phyloP scores from a whole-genome alignment of 116 monocot species.

The Zostera marina region DNA sequence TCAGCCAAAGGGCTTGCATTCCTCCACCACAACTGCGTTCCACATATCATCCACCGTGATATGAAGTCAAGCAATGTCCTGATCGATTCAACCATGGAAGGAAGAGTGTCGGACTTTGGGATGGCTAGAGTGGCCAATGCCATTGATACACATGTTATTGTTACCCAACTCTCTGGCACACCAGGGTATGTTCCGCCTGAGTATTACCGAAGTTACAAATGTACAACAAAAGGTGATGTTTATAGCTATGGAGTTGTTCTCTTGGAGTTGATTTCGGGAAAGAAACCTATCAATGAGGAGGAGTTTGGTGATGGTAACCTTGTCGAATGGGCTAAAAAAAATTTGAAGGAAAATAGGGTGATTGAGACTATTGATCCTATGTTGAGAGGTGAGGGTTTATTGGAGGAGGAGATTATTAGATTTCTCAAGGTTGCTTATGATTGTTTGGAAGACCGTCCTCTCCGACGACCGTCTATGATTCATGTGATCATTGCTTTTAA shows the following conservation, averaged over 20 bases:
- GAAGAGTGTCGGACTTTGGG: constrained; percentile 73
- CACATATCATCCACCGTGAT: constrained; percentile 80
- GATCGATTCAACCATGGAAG: constrained; percentile 50
- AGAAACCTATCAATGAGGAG: constrained; percentile 32
- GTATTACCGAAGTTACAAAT: constrained; percentile 77
- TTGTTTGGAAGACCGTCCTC: constrained; percentile 52
- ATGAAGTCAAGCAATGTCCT: constrained; percentile 88
- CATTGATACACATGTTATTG: constrained; percentile 68
- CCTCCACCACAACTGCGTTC: constrained; percentile 74
- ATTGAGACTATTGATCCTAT: constrained; percentile 11
- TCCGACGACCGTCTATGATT: constrained; percentile 55
- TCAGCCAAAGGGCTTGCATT: constrained; percentile 65
- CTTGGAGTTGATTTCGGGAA: constrained; percentile 67
- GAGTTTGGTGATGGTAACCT: constrained; percentile 71
- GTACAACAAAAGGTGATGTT: constrained; percentile 82
- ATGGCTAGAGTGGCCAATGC: constrained; percentile 70
- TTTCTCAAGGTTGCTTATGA: constrained; percentile 64
- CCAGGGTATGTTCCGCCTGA: constrained; percentile 83
- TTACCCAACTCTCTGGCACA: constrained; percentile 59
- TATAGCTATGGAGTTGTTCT: constrained; percentile 82
- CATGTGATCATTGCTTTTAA: constrained; percentile 74
- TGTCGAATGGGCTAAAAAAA: constrained; percentile 72
- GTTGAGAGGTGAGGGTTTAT: constrained; percentile 24
- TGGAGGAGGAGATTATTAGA: constrained; percentile 49
- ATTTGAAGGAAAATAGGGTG: constrained; percentile 15